phyloP scores from a whole-genome alignment of 257 asterid genomes.

The Plectranthus barbatus region DNA sequence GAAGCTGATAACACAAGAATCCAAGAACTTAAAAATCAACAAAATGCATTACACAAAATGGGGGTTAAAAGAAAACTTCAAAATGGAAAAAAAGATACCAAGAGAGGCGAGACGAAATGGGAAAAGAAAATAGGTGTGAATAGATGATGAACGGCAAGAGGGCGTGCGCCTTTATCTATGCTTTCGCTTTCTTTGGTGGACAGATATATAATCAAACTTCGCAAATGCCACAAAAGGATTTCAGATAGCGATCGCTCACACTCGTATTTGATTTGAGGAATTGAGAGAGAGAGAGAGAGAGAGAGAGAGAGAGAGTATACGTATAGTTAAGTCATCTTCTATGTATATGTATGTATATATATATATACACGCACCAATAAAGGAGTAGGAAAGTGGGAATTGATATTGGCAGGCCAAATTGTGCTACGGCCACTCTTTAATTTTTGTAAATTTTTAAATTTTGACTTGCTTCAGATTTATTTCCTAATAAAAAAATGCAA shows the following conservation, averaged over 20 bases:
- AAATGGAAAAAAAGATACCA: constrained; percentile 11
- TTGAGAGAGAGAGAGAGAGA: constrained; percentile 16
- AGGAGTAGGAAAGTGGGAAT: too few species aligned
- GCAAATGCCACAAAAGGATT: constrained; percentile 23
- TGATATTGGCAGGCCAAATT: constrained; percentile 17
- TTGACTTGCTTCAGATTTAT: background rate
- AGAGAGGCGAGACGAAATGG: background rate
- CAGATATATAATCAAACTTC: constrained; percentile 4
- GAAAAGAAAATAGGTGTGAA: constrained; percentile 14
- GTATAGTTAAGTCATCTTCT: too few species aligned
- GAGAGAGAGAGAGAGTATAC: background rate
- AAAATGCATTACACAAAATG: background rate
- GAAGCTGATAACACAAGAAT: background rate
- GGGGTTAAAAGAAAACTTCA: background rate
- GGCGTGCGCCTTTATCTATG: constrained; percentile 14
- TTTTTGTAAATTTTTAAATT: constrained; percentile 20
- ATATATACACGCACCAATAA: background rate
- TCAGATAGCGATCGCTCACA: constrained; percentile 26
- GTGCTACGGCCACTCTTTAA: background rate
- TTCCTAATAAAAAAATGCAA: too few species aligned
- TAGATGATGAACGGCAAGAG: constrained; percentile 1
- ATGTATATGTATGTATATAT: too few species aligned
- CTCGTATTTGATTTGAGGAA: constrained; percentile 21
- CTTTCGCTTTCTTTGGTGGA: constrained; percentile 21
- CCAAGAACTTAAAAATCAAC: constrained; percentile 1